Percentiles rank a stretch among this genome's conserved stretches.
phyloP scores from a whole-genome alignment of 2,329 filamentous ascomycete species.

The Helotiales sp. region DNA sequence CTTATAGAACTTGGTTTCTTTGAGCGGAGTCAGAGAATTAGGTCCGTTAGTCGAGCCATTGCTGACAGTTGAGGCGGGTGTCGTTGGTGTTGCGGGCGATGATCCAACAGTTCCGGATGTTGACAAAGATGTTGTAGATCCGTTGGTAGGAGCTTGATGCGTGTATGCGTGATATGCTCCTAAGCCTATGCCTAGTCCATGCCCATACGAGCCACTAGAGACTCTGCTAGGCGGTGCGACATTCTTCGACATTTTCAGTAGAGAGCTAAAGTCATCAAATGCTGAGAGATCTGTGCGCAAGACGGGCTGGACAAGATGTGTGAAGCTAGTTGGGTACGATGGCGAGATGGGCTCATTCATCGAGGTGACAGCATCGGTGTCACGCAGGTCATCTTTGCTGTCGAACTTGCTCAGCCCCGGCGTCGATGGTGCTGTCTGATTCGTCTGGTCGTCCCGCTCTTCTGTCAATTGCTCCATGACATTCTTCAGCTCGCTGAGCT shows the following conservation, averaged over 20 bases:
- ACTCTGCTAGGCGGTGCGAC: slow-evolving; percentile 58
- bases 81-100: slow-evolving; percentile 59
- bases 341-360: slow-evolving; percentile 49
- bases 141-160: slow-evolving; percentile 51
- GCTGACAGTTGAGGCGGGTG: slow-evolving; percentile 53
- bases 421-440: slow-evolving; percentile 71
- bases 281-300: slow-evolving; percentile 78
- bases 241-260: slow-evolving; percentile 68
- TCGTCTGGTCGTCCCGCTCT: slow-evolving; percentile 70
- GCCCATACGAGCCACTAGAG: slow-evolving; percentile 70
- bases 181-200: slow-evolving; percentile 43
- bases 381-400: slow-evolving; percentile 45
- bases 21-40: slow-evolving; percentile 61
- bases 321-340: slow-evolving; percentile 69
- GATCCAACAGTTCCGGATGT: slow-evolving; percentile 50
- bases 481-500: slow-evolving; percentile 84
- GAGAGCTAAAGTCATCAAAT: slow-evolving; percentile 81
- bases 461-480: slow-evolving; percentile 86
- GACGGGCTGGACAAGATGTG: slow-evolving; percentile 79
- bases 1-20: slow-evolving; percentile 94
- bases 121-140: slow-evolving; percentile 59
- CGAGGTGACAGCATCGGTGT: slow-evolving; percentile 33
- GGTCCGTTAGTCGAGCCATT: slow-evolving; percentile 40
- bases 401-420: slow-evolving; percentile 75
- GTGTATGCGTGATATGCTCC: slow-evolving; percentile 44